Base-by-base conservation (phyloP, 78 protist species). In the Planoprotostelium fungivorum region DNA sequence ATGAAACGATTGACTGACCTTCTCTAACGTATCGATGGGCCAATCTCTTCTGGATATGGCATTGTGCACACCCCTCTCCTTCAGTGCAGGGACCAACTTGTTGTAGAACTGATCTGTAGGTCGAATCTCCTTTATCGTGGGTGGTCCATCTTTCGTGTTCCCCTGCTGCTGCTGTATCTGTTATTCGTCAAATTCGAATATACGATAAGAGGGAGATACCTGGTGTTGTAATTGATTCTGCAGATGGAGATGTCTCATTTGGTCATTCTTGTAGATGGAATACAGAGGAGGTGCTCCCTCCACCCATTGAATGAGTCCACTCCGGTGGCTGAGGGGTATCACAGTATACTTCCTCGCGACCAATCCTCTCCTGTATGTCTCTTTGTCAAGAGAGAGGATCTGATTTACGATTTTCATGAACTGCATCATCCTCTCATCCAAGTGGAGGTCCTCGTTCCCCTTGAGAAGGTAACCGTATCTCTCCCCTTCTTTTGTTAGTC, bases 401-500 rank as follows among this genome's bases (percentile, higher is more conserved):
- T 87, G 85, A 84, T 97, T 96, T n/a, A 96, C 88, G 0, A 89
- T 34, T 35, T 38, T 90, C 34, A 96, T 25, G 0, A 97, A 29
- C 85, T 98, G 99, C 99, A 97, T 97, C 5, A 97, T 88, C 38
- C 99, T 86, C 88, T 97, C 98, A 87, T 98, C 99, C 0, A 97
- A 39, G 84, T 92, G 97, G 34, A 95, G 88, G 83, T 97, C 99
- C 34, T 97, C 99, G 34, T 86, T 51, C 34, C 99, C 99, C 86
- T 97, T 97, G 83, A 97, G 51, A 36, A 97, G 88, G 84, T 85
- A 97, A 9, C 90, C 5, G 88, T 96, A 93, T 35, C 85, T 16
- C 36, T 36, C 35, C 34, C 98, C n/a, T n/a, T n/a, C n/a, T n/a
- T n/a, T n/a, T n/a, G n/a, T n/a, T n/a, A n/a, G n/a, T n/a, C n/a